Percentiles rank a stretch among this genome's conserved stretches.
Conservation (phyloP, 768 basidiomycete species). For the Tephrocybe sp. region DNA sequence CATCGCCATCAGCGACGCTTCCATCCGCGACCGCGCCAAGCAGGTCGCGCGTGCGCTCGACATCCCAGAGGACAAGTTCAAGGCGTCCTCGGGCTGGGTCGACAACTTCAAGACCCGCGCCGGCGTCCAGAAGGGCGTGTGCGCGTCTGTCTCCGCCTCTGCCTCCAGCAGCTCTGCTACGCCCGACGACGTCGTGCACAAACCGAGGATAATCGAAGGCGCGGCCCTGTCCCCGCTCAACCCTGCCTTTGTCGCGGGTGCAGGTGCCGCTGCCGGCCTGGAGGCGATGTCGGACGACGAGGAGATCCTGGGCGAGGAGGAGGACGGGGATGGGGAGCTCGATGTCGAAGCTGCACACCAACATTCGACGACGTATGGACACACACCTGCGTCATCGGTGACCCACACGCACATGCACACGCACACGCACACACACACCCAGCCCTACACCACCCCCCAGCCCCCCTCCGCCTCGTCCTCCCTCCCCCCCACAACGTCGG, state of each 20-base stretch:
- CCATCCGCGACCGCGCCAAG: slow-evolving; percentile 64
- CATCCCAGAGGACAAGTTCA: slow-evolving; percentile 74
- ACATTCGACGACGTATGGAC: too few species aligned
- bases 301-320: too few species aligned
- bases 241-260: too few species aligned
- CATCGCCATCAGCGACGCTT: slow-evolving; percentile 60
- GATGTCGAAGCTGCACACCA: too few species aligned
- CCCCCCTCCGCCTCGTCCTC: neutral
- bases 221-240: too few species aligned
- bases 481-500: neutral
- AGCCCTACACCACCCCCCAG: slow-evolving; percentile 26
- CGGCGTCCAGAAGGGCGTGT: slow-evolving; percentile 68
- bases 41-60: slow-evolving; percentile 57
- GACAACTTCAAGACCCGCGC: slow-evolving; percentile 89
- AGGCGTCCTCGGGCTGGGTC: slow-evolving; percentile 90
- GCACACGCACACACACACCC: slow-evolving; percentile 3
- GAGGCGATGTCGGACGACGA: too few species aligned
- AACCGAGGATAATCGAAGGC: too few species aligned
- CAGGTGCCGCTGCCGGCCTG: too few species aligned
- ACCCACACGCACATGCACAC: slow-evolving; percentile 8
- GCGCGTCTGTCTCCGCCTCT: slow-evolving; percentile 37
- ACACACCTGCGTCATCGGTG: neutral
- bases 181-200: neutral
- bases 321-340: too few species aligned
- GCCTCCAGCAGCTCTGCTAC: slow-evolving; percentile 15